A percentile compares a stretch with the other conserved stretches of the same genome.
Evolutionary conservation across 2,329 filamentous ascomycete species (phyloP).

Genomic region (Tolypocladium guangdongense): DNA sequence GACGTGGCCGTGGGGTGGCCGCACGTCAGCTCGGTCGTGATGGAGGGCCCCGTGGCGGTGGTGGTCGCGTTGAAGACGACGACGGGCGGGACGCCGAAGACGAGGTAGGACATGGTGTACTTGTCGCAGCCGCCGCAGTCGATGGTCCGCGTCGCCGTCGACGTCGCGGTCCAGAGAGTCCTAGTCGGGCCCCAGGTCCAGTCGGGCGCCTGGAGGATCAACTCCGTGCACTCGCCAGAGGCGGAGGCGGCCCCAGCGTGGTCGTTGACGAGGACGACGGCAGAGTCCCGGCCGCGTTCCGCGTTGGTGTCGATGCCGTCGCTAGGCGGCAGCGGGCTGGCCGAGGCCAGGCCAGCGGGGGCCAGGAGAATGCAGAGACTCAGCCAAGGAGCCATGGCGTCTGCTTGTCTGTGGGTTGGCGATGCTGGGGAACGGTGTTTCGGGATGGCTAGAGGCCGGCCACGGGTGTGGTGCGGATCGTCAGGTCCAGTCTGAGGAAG

Average conservation of each 20-base stretch:
- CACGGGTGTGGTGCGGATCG: background rate
- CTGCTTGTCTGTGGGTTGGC: background rate
- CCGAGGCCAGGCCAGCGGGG: background rate
- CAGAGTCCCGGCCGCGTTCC: background rate
- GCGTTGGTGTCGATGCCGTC: background rate
- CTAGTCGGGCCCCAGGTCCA: slow-evolving; percentile 10
- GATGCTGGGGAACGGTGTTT: background rate
- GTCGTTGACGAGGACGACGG: background rate
- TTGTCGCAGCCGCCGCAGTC: slow-evolving; percentile 15
- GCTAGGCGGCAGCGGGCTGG: slow-evolving; percentile 1
- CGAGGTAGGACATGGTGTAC: slow-evolving; percentile 1
- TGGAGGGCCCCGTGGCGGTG: slow-evolving; percentile 6
- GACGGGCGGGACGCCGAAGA: slow-evolving; percentile 9
- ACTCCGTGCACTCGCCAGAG: slow-evolving; percentile 5
- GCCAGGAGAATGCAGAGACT: slow-evolving; percentile 1
- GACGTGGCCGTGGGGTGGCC: background rate
- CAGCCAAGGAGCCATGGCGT: background rate
- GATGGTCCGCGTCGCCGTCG: slow-evolving; percentile 9
- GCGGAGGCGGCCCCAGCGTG: background rate
- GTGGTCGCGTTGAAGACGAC: slow-evolving; percentile 11
- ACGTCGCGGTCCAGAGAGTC: slow-evolving; percentile 16
- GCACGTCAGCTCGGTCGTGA: slow-evolving; percentile 7
- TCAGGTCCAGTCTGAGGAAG: background rate
- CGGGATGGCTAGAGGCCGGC: background rate
- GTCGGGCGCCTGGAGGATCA: background rate